Evolutionary conservation across 192 early-diverging fungal genomes (phyloP), one percentile per base, ranked within the genome.

Genomic region (Pecoramyces ruminantium): DNA sequence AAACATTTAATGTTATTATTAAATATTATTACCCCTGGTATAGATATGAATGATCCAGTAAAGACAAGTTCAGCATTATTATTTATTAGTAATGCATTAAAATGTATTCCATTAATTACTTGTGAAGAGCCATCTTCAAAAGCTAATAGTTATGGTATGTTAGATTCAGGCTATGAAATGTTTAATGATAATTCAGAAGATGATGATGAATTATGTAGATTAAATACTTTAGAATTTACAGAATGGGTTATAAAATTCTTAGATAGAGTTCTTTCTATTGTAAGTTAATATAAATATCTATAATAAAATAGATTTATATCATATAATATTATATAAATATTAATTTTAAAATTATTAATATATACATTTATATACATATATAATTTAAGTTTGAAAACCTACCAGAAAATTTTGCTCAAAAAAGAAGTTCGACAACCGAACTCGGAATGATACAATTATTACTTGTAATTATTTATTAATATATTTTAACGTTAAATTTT

Each of bases 31-130:
- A 89, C 96, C 17, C 96, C 96, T 0, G 97, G 96, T 29, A 94
- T 98, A 30, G 96, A 98, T 82, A 86, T 96, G 83, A 98, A 98
- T 84, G 97, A 98, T 80, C 91, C 93, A 2, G 88, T 84, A 38
- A 98, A 97, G 84, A 92, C 96, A 8, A 85, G 88, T 30, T 86
- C 88, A 21, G 87, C 94, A 4, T 80, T 95, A 14, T 82, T 92
- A 77, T 95, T 95, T 84, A 86, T 96, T 29, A 88, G 87, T 14
- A 87, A 88, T 79, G 88, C 91, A 29, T 77, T 92, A 14, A 85
- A 92, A 83, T 87, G 85, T 30, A 89, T 94, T 4, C 92, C 94
- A 0, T 80, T 96, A 11, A 80, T 85, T 67, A 51, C 29, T 15
- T 79, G 82, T 18, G 78, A 81, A 78, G 85, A 84, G 18, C 82